Evolutionary conservation across 2,329 filamentous ascomycete genomes (phyloP).

Genomic region (Stagonosporopsis chrysanthemi): DNA sequence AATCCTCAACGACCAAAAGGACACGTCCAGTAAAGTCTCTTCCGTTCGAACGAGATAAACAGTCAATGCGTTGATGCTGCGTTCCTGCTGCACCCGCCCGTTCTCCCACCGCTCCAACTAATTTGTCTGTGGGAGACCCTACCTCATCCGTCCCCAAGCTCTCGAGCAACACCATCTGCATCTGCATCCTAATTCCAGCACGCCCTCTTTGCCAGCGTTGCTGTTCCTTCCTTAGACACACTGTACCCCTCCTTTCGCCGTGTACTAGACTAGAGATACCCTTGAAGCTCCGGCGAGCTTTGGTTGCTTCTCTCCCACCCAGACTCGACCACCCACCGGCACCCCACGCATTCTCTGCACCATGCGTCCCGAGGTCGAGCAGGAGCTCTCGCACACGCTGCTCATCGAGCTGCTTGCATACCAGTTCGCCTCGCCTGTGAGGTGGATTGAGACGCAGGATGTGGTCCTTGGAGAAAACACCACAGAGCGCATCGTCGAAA

Average conservation of each 20-base stretch:
- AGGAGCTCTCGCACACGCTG: slow-evolving; percentile 97
- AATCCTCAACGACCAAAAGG: slow-evolving; percentile 43
- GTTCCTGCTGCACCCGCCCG: slow-evolving; percentile 30
- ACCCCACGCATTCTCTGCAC: slow-evolving; percentile 47
- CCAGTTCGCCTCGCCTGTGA: slow-evolving; percentile 97
- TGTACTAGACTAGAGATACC: slow-evolving; percentile 34
- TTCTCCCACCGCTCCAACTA: slow-evolving; percentile 23
- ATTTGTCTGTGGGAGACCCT: slow-evolving; percentile 17
- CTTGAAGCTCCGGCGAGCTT: slow-evolving; percentile 38
- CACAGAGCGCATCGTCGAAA: slow-evolving; percentile 96
- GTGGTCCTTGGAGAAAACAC: slow-evolving; percentile 96
- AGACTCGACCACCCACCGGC: slow-evolving; percentile 21
- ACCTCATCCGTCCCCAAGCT: slow-evolving; percentile 27
- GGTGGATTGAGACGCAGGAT: slow-evolving; percentile 99
- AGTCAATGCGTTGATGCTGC: slow-evolving; percentile 43
- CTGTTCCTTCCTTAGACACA: slow-evolving; percentile 26
- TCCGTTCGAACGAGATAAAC: slow-evolving; percentile 40
- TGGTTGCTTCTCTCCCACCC: slow-evolving; percentile 18
- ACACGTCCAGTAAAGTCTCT: slow-evolving; percentile 25
- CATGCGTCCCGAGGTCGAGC: slow-evolving; percentile 99
- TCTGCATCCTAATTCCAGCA: slow-evolving; percentile 19
- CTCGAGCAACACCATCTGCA: slow-evolving; percentile 13
- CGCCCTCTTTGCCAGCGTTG: slow-evolving; percentile 22
- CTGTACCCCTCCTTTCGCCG: slow-evolving; percentile 31
- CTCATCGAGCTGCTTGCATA: slow-evolving; percentile 98